A percentile compares a stretch with the other conserved stretches of the same genome.
These are phyloP conservation scores for Globisporangium radiosum DNA, from an alignment of 352 stramenopile species.

Conservation along the genomic window DNA sequence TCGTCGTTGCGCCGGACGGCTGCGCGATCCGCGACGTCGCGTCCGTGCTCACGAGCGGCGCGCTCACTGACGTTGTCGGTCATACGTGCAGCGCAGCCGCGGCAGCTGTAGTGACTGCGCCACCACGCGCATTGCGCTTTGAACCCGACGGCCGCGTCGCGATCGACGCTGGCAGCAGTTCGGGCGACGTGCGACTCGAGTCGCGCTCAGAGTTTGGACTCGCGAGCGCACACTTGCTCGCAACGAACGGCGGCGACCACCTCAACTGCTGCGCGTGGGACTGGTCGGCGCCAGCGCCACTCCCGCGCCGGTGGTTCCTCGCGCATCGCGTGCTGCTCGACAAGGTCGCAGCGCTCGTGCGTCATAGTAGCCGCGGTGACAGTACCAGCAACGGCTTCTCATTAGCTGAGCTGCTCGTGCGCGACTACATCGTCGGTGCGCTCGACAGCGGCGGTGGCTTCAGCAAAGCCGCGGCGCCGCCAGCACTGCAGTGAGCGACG, in stretches of 20 bases:
- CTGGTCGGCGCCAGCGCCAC: slow-evolving; percentile 20
- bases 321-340: slow-evolving; percentile 38
- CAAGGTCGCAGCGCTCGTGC: slow-evolving; percentile 8
- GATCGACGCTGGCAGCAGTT: slow-evolving; percentile 15
- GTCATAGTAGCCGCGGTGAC: neutral
- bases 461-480: slow-evolving; percentile 22
- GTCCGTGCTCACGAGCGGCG: neutral
- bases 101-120: neutral
- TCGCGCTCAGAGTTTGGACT: slow-evolving; percentile 31
- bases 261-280: slow-evolving; percentile 41
- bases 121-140: slow-evolving; percentile 7
- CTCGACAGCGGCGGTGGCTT: slow-evolving; percentile 39
- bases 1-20: no score
- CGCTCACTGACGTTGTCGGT: slow-evolving; percentile 34
- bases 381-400: no score
- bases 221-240: slow-evolving; percentile 37
- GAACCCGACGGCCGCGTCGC: slow-evolving; percentile 20
- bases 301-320: slow-evolving; percentile 28
- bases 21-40: no score
- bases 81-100: slow-evolving; percentile 10
- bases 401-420: slow-evolving; percentile 18
- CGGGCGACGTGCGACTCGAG: slow-evolving; percentile 41
- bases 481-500: slow-evolving; percentile 1
- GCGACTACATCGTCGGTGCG: slow-evolving; percentile 41
- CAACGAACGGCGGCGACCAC: slow-evolving; percentile 41